Conservation (phyloP, 1,284 basidiomycete species). For the Exobasidium rhododendri region DNA sequence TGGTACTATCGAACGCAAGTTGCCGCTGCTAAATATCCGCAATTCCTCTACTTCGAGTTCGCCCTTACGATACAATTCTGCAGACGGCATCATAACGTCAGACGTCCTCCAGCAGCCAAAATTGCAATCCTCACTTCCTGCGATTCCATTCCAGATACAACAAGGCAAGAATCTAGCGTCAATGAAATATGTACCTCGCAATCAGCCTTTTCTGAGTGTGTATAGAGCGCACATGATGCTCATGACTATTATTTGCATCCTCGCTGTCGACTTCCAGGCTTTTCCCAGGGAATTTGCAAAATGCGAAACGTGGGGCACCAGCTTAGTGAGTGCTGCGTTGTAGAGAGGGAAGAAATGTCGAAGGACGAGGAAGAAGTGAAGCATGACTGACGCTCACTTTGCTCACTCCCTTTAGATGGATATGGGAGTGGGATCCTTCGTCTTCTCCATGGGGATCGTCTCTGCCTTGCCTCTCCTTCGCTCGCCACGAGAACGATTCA, state of each 20-base stretch:
- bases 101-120: neutral
- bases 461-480: conserved; percentile 69
- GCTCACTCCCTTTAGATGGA: conserved; percentile 66
- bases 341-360: neutral
- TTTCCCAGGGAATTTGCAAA: conserved; percentile 82
- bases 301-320: conserved; percentile 90
- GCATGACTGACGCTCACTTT: neutral
- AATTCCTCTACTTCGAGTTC: conserved; percentile 1
- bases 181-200: neutral
- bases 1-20: neutral
- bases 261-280: conserved; percentile 86
- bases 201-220: conserved; percentile 68
- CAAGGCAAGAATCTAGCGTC: neutral
- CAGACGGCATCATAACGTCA: neutral
- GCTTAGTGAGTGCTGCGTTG: conserved; percentile 51
- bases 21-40: neutral
- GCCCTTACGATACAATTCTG: neutral
- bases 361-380: neutral
- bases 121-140: neutral
- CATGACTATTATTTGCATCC: conserved; percentile 82
- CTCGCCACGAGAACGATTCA: conserved; percentile 19
- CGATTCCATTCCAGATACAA: too few species aligned
- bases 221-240: conserved; percentile 95
- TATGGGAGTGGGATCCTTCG: conserved; percentile 90
- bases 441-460: conserved; percentile 88